These are phyloP conservation scores for Calonectria fujianensis DNA, from an alignment of 2,329 filamentous ascomycete genomes.

Conservation along the genomic window DNA sequence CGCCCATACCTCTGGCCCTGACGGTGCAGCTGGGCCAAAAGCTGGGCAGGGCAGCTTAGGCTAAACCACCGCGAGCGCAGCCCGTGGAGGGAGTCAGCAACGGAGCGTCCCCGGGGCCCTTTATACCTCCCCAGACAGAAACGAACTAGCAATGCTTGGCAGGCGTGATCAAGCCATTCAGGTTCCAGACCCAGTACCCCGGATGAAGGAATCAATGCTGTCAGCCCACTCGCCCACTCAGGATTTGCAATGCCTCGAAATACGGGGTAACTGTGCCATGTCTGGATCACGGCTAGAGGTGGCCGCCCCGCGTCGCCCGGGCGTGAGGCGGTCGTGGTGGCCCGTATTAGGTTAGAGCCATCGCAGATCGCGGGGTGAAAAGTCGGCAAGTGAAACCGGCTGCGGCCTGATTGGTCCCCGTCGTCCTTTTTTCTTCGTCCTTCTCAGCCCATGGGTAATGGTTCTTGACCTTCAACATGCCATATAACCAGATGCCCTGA, in stretches of 20 bases:
- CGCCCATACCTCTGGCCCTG: neutral
- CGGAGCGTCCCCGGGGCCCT: neutral
- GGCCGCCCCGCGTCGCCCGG: constrained; percentile 33
- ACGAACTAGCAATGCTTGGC: neutral
- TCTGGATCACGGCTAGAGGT: neutral
- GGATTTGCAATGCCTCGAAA: constrained; percentile 10
- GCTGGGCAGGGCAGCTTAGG: constrained; percentile 58
- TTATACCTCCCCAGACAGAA: constrained; percentile 3
- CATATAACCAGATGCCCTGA: constrained; percentile 27
- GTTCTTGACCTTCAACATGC: constrained; percentile 8
- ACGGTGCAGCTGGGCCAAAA: constrained; percentile 40
- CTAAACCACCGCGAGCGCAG: constrained; percentile 56
- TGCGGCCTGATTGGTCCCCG: constrained; percentile 31
- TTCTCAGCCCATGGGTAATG: constrained; percentile 4
- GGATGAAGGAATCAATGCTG: constrained; percentile 11
- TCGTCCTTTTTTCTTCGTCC: constrained; percentile 15
- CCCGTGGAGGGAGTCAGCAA: neutral
- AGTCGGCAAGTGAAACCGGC: constrained; percentile 42
- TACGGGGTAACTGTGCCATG: constrained; percentile 3
- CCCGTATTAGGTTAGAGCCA: constrained; percentile 31
- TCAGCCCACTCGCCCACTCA: constrained; percentile 19
- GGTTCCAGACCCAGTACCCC: constrained; percentile 19
- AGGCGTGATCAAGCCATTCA: constrained; percentile 8
- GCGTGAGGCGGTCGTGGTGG: constrained; percentile 16
- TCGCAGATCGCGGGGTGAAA: constrained; percentile 37